phyloP scores from a whole-genome alignment of 805 yeast genomes.

The Saturnispora sekii region DNA sequence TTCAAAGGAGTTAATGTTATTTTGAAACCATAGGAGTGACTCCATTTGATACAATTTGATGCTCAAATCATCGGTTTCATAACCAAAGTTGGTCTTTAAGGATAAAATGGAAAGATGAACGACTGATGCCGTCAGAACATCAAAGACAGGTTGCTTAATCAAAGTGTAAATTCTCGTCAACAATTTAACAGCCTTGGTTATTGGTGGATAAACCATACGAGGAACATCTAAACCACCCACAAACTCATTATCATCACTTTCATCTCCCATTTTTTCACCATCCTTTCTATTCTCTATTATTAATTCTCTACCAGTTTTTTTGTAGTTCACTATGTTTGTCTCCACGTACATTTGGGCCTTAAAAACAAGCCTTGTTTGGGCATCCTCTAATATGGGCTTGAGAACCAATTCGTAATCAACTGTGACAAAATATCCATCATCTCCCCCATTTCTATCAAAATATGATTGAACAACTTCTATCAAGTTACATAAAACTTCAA shows the following conservation, averaged over 20 bases:
- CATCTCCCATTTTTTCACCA: background rate
- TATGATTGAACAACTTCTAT: slow-evolving; percentile 60
- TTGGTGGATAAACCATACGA: slow-evolving; percentile 48
- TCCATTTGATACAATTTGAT: slow-evolving; percentile 59
- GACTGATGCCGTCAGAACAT: slow-evolving; percentile 79
- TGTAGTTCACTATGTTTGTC: slow-evolving; percentile 54
- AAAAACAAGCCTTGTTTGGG: slow-evolving; percentile 73
- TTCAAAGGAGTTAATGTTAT: slow-evolving; percentile 65
- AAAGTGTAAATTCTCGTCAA: slow-evolving; percentile 73
- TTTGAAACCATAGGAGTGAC: slow-evolving; percentile 60
- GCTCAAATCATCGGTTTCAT: slow-evolving; percentile 41
- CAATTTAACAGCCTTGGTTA: slow-evolving; percentile 56
- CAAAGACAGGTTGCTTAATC: slow-evolving; percentile 69
- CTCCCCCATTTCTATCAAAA: slow-evolving; percentile 46
- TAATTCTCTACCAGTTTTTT: slow-evolving; percentile 60
- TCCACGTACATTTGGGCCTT: slow-evolving; percentile 68
- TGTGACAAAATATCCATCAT: slow-evolving; percentile 15
- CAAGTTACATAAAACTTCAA: slow-evolving; percentile 63
- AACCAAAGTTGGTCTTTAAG: slow-evolving; percentile 42
- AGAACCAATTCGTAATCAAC: slow-evolving; percentile 52
- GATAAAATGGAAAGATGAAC: slow-evolving; percentile 69
- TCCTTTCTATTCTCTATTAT: slow-evolving; percentile 38
- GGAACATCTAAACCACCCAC: slow-evolving; percentile 7
- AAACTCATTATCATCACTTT: background rate
- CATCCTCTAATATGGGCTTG: slow-evolving; percentile 62